Conservation (phyloP, 768 basidiomycete species). For the Neoboletus magnificus region DNA sequence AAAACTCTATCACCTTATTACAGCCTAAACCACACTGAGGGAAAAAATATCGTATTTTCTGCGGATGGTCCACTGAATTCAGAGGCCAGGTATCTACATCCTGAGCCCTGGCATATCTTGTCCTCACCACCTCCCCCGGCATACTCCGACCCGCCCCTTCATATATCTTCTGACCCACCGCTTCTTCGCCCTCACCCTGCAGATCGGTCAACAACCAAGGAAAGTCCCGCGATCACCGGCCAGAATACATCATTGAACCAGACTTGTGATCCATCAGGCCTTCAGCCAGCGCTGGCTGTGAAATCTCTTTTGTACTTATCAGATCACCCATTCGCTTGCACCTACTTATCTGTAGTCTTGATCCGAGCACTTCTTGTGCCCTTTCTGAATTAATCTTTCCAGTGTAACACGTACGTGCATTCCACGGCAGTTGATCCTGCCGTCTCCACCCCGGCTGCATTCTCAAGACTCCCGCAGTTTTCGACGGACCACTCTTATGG, state of each 20-base stretch:
- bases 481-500: background rate
- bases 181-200: constrained; percentile 17
- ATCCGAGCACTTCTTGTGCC: background rate
- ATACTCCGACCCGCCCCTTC: constrained; percentile 4
- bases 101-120: too few relatives aligned
- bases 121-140: constrained; percentile 2
- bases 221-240: constrained; percentile 26
- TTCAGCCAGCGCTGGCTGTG: background rate
- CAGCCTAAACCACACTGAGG: constrained; percentile 39
- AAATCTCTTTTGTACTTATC: constrained; percentile 13
- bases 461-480: background rate
- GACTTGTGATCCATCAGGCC: constrained; percentile 1
- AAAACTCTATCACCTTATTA: constrained; percentile 55
- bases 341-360: background rate
- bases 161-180: constrained; percentile 11
- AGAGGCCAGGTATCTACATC: background rate
- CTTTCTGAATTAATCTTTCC: background rate
- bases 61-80: background rate
- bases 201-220: constrained; percentile 19
- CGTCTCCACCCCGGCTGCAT: background rate
- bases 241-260: background rate
- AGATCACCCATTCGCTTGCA: constrained; percentile 2
- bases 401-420: background rate
- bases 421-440: constrained; percentile 3
- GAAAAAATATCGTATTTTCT: constrained; percentile 3